Evolutionary conservation across 345 rosid species (phyloP).

Genomic region (Hibiscus trionum): DNA sequence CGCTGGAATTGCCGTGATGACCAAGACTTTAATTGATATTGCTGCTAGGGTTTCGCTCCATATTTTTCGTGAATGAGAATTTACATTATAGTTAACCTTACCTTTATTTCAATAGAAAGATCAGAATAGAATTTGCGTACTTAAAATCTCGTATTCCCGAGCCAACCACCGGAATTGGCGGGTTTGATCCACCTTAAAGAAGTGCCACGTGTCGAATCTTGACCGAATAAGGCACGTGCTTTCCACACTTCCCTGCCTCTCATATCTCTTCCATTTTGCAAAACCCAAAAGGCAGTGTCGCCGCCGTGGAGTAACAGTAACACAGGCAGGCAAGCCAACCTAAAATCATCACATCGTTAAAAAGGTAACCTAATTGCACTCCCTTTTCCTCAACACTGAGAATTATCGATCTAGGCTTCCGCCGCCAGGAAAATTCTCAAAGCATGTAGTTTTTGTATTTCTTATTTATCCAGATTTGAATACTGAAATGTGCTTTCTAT

Average conservation of each 20-base stretch:
- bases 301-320: not conserved
- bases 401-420: not conserved
- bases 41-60: too few species aligned
- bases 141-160: not conserved
- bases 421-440: not conserved
- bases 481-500: not conserved
- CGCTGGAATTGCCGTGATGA: too few species aligned
- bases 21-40: too few species aligned
- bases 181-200: not conserved
- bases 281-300: not conserved
- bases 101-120: too few species aligned
- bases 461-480: not conserved
- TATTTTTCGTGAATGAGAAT: too few species aligned
- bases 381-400: not conserved
- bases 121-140: too few species aligned
- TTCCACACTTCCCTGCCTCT: not conserved
- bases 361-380: not conserved
- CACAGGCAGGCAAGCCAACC: not conserved
- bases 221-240: not conserved
- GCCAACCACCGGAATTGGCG: not conserved
- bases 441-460: not conserved
- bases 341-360: not conserved
- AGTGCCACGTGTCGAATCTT: not conserved
- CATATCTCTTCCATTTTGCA: not conserved
- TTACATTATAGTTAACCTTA: too few species aligned